These are phyloP conservation scores for Calonectria hawksworthii DNA, from an alignment of 2,329 filamentous ascomycete genomes.

Conservation along the genomic window DNA sequence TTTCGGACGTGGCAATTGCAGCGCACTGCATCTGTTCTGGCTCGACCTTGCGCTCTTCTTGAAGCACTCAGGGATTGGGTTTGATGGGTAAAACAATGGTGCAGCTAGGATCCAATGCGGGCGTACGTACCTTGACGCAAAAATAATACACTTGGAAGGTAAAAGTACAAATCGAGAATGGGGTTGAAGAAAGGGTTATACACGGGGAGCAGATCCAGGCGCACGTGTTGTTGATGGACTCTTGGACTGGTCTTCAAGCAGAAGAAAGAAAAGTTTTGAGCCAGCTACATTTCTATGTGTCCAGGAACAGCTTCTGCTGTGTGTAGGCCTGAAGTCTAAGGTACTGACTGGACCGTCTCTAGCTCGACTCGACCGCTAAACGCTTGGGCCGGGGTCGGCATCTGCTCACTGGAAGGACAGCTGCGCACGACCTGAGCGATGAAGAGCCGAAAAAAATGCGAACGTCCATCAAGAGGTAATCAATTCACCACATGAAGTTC, in stretches of 20 bases:
- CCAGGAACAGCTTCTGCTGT: conserved; percentile 21
- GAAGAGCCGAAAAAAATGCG: not conserved
- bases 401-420: not conserved
- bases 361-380: conserved; percentile 15
- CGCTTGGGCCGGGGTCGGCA: conserved; percentile 15
- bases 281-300: conserved; percentile 38
- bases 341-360: conserved; percentile 36
- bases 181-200: conserved; percentile 37
- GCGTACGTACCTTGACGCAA: conserved; percentile 41
- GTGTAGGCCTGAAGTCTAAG: conserved; percentile 54
- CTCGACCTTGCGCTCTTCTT: conserved; percentile 23
- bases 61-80: conserved; percentile 28
- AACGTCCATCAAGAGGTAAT: not conserved
- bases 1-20: conserved; percentile 36
- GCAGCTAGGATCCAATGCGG: conserved; percentile 28
- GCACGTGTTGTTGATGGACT: conserved; percentile 41
- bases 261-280: conserved; percentile 50
- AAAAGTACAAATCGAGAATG: conserved; percentile 33
- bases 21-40: not conserved
- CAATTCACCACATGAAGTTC: not conserved
- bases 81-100: conserved; percentile 34
- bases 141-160: conserved; percentile 38
- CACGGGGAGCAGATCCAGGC: conserved; percentile 27
- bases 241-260: conserved; percentile 43
- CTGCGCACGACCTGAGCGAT: not conserved